Base-by-base conservation (phyloP, 768 basidiomycete genomes). In the Mrakia frigida region DNA sequence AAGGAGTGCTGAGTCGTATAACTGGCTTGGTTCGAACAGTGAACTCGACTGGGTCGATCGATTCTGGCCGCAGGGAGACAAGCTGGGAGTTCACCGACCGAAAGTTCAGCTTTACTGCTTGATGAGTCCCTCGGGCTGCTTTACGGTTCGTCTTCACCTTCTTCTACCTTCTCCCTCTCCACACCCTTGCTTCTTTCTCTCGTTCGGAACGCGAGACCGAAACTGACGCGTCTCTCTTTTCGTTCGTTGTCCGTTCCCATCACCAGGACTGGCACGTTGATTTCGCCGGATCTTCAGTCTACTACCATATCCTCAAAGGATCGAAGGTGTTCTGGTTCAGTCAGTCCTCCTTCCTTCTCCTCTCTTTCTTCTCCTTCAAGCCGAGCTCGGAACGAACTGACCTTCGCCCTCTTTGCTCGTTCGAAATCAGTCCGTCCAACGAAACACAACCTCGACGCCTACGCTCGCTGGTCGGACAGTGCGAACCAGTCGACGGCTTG, bases 41-140 rank as follows among this genome's bases (percentile, higher is more conserved):
- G 92, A 98, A 74, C 82, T 98, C 79, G 97, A 98, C 81, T 99
- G 96, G 96, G 96, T 98, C 9, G 94, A 97, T 82, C 92, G 91
- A 77, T 92, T 90, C 82, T 99, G 96, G 96, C 94, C 94, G 25
- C 9, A 73, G 14, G 77, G 35, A 74, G 68, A 70, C 41, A 43
- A 70, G 41, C 39, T 70, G 9, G 65, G 33, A 35, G 39, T 35
- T 21, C 61, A 35, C 14, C 82, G 81, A 78, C 96, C 96, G 10
- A 96, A 96, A 81, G 96, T 99, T 2, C 94, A 96, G 81, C 83
- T 96, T 70, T 99, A 99, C 82, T 98, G 96, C 81, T 85, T 99
- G 75, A 99, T 99, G 97, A 92, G 93, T 46, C 94, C 96, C 31
- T 90, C 89, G 11, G 88, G 89, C 33, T 92, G 93, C 41, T 98